Percentiles rank a stretch among this genome's conserved stretches.
phyloP scores from a whole-genome alignment of 805 yeast species.

The Lachancea thermotolerans region DNA sequence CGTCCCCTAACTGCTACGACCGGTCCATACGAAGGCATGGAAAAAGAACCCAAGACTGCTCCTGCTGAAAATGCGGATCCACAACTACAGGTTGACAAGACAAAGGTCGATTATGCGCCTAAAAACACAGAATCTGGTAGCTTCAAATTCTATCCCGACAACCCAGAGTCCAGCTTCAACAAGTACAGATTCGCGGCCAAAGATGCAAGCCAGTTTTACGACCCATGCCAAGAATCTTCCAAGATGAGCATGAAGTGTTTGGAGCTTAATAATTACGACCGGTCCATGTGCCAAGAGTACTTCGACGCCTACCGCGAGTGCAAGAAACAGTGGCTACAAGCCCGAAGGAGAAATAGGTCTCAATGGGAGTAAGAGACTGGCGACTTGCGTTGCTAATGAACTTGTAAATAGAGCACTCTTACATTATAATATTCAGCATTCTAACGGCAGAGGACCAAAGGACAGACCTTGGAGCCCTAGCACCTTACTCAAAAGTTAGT shows the following conservation, averaged over 20 bases:
- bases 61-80: constrained; percentile 8
- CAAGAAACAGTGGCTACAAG: constrained; percentile 61
- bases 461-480: no score
- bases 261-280: constrained; percentile 68
- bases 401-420: neutral
- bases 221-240: constrained; percentile 88
- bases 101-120: constrained; percentile 21
- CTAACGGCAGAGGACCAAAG: no score
- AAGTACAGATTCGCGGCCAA: constrained; percentile 64
- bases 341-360: constrained; percentile 33
- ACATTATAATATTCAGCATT: no score
- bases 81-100: constrained; percentile 9
- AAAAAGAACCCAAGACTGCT: neutral
- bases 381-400: neutral
- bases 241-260: constrained; percentile 82
- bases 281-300: constrained; percentile 64
- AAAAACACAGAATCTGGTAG: constrained; percentile 14
- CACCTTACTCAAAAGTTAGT: no score
- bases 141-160: constrained; percentile 59
- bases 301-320: constrained; percentile 93
- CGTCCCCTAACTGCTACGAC: neutral
- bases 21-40: neutral
- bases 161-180: constrained; percentile 67
- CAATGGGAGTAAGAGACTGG: constrained; percentile 20
- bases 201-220: constrained; percentile 77